Evolutionary conservation across 805 yeast species (phyloP), one percentile per base, ranked within the genome.

Genomic region (Schwanniomyces pseudopolymorphus): DNA sequence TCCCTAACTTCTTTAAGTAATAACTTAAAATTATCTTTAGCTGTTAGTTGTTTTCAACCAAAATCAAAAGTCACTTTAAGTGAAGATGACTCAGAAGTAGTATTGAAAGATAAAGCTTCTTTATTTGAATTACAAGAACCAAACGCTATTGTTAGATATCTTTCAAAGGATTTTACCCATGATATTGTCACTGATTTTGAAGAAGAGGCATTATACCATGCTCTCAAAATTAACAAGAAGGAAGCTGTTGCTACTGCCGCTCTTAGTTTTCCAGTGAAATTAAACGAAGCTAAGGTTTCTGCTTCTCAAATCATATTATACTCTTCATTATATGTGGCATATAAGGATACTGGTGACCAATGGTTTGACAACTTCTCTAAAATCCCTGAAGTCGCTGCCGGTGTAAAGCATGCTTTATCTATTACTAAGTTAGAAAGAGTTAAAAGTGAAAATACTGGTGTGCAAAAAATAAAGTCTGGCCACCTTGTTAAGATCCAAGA

Each of bases 61-160:
- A 37, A 58, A 10, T 46, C 64, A 14, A 56, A 61, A 46, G 50
- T 63, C 13, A 56, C 50, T 22, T 44, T 53, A 40, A 54, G 60
- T 21, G 66, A 62, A 17, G 56, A 60, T 44, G 67, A 54, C 28
- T 49, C 60, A 37, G 51, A 53, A 3, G 53, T 66, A 40, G 54
- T 45, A 20, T 67, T 76, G 50, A 46, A 62, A 5, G 72, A 72
- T 49, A 61, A 72, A 33, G 63, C 65, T 5, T 38, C 60, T 20
- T 64, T 66, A 2, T 76, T 81, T 44, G 78, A 76, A 54, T 71
- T 86, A 50, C 66, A 73, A 47, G 89, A 85, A 62, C 73, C 88
- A 17, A 84, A 85, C 59, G 83, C 94, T 17, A 81, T 85, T 43
- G 83, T 85, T 50, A 81, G 83, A 61, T 86, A 81, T 57, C 66